These are phyloP conservation scores for Aspergillus cristatus DNA, from an alignment of 495 filamentous ascomycete species.

Conservation along the genomic window DNA sequence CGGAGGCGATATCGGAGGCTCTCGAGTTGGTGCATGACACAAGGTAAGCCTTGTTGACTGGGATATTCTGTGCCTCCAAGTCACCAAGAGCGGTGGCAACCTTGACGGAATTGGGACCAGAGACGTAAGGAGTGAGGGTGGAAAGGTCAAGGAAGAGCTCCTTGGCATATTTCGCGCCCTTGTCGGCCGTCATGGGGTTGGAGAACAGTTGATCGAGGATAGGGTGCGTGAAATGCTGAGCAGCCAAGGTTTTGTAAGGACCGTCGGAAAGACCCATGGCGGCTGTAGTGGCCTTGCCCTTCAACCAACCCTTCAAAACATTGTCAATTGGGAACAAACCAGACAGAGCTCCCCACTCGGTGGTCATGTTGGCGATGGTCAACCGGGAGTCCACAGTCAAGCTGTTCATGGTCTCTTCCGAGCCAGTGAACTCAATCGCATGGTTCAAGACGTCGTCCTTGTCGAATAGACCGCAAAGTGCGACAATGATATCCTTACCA, in stretches of 20 bases:
- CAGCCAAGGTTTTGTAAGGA: conserved; percentile 26
- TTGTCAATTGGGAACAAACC: conserved; percentile 80
- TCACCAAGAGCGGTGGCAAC: conserved; percentile 64
- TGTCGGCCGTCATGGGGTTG: conserved; percentile 61
- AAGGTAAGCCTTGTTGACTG: conserved; percentile 78
- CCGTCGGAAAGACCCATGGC: conserved; percentile 43
- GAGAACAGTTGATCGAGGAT: conserved; percentile 62
- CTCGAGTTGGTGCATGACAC: conserved; percentile 88
- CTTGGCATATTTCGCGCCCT: conserved; percentile 76
- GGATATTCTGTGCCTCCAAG: conserved; percentile 63
- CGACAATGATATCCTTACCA: conserved; percentile 92
- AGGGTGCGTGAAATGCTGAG: conserved; percentile 54
- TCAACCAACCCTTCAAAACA: conserved; percentile 65
- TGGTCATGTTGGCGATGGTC: conserved; percentile 91
- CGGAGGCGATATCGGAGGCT: conserved; percentile 71
- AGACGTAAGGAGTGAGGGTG: conserved; percentile 75
- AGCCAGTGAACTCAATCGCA: conserved; percentile 80
- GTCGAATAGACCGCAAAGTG: conserved; percentile 79
- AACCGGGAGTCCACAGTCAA: conserved; percentile 70
- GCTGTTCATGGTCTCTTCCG: conserved; percentile 65
- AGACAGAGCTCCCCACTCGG: conserved; percentile 83
- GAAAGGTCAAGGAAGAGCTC: conserved; percentile 68
- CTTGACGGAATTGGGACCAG: conserved; percentile 91
- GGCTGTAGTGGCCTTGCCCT: conserved; percentile 61
- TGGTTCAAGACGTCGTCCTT: conserved; percentile 90